phyloP scores from a whole-genome alignment of 1,284 basidiomycete species.

The Cutaneotrichosporon sp. region DNA sequence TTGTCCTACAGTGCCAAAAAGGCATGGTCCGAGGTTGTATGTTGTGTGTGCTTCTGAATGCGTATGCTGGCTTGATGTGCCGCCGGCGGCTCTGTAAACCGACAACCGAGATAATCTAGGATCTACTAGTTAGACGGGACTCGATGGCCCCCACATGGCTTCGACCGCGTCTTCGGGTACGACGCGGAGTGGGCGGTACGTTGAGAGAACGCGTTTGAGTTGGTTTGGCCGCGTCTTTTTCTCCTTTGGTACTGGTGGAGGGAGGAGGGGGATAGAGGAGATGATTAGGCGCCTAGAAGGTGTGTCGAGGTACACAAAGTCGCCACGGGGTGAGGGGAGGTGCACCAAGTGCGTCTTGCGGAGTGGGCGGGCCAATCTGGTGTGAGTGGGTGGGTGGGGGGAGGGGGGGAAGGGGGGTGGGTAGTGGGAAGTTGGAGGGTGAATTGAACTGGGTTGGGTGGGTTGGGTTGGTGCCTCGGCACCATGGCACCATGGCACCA shows the following conservation, averaged over 20 bases:
- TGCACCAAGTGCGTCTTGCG: slow-evolving; percentile 7
- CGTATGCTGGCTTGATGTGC: background rate
- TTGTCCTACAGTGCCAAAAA: background rate
- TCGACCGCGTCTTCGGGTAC: slow-evolving; percentile 15
- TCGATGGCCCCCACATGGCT: background rate
- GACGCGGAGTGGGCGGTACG: slow-evolving; percentile 15
- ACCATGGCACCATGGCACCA: background rate
- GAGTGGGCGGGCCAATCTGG: background rate
- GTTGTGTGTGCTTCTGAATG: background rate
- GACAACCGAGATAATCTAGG: no score
- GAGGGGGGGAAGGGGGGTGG: background rate
- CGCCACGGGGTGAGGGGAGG: slow-evolving; percentile 11
- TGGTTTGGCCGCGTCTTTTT: background rate
- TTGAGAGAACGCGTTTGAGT: slow-evolving; percentile 1
- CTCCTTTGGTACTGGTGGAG: background rate
- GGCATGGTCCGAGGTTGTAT: background rate
- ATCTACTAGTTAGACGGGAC: background rate
- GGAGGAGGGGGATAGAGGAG: slow-evolving; percentile 13
- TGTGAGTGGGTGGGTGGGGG: background rate
- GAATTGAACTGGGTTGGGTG: background rate
- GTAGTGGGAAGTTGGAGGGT: background rate
- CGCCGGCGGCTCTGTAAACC: background rate
- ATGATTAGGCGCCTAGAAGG: slow-evolving; percentile 16
- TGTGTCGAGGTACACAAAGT: slow-evolving; percentile 21
- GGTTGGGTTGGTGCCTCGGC: background rate